A percentile compares a stretch with the other conserved stretches of the same genome.
These are phyloP conservation scores for Tulasnella sp. DNA, from an alignment of 768 basidiomycete species.

Conservation along the genomic window DNA sequence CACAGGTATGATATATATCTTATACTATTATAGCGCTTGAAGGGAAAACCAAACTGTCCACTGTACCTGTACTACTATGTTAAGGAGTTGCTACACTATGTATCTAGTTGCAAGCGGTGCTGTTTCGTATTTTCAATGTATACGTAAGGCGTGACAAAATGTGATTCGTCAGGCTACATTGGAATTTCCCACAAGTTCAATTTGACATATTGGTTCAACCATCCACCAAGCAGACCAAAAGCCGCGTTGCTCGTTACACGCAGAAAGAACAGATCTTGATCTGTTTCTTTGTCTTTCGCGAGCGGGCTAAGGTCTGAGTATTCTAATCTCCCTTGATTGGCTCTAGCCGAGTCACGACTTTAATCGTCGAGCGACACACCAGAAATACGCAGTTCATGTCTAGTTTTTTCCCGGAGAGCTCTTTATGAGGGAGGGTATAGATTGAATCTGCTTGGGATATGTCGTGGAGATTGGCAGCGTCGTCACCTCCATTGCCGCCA, in stretches of 20 bases:
- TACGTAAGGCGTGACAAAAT: too few species aligned
- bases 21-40: too few species aligned
- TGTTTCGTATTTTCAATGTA: too few species aligned
- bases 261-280: neutral
- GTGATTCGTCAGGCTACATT: too few species aligned
- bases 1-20: too few species aligned
- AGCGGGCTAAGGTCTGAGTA: constrained; percentile 80
- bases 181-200: too few species aligned
- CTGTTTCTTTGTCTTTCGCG: constrained; percentile 30
- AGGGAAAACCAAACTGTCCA: too few species aligned
- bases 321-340: constrained; percentile 49
- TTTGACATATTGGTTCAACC: too few species aligned
- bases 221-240: neutral
- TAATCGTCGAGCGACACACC: constrained; percentile 51
- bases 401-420: constrained; percentile 32
- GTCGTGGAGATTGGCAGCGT: constrained; percentile 37
- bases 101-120: too few species aligned
- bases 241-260: constrained; percentile 1
- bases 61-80: too few species aligned
- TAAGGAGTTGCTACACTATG: too few species aligned
- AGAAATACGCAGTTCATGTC: constrained; percentile 34
- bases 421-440: constrained; percentile 28
- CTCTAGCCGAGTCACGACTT: constrained; percentile 49
- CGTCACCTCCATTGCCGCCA: too few species aligned
- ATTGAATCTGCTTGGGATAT: constrained; percentile 37